A percentile compares a stretch with the other conserved stretches of the same genome.
Conservation (phyloP, 768 basidiomycete species). For the Kwoniella sp. region DNA sequence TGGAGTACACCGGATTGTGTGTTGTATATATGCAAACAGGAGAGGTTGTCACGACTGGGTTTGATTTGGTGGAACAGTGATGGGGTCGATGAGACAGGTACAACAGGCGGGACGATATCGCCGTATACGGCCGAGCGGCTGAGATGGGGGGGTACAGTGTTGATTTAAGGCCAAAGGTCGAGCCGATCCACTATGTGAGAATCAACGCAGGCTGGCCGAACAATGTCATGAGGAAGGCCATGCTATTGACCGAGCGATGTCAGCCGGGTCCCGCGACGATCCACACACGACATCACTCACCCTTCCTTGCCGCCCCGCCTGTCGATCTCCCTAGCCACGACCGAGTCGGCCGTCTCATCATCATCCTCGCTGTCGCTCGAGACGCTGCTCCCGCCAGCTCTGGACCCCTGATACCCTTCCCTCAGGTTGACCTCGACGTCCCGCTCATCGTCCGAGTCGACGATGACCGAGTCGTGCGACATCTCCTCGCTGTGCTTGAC, state of each 20-base stretch:
- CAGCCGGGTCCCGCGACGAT: neutral
- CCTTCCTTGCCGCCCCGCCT: conserved; percentile 40
- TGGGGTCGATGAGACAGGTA: too few relatives aligned
- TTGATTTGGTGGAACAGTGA: too few relatives aligned
- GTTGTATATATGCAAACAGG: too few relatives aligned
- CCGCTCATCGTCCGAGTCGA: conserved; percentile 20
- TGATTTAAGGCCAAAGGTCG: too few relatives aligned
- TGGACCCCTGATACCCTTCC: conserved; percentile 28
- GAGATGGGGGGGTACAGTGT: too few relatives aligned
- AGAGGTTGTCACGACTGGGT: too few relatives aligned
- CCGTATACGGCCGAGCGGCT: too few relatives aligned
- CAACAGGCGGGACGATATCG: too few relatives aligned
- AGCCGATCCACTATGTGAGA: too few relatives aligned
- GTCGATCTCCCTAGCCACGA: conserved; percentile 37
- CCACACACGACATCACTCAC: conserved; percentile 22
- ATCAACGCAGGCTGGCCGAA: conserved; percentile 47
- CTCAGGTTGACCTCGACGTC: conserved; percentile 27
- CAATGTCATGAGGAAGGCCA: conserved; percentile 42
- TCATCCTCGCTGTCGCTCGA: conserved; percentile 30
- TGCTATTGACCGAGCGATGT: conserved; percentile 9
- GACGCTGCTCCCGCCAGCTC: neutral
- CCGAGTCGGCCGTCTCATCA: conserved; percentile 36
- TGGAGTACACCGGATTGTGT: too few relatives aligned
- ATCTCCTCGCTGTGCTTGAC: neutral
- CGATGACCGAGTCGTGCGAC: conserved; percentile 1